Percentiles rank a stretch among this genome's conserved stretches.
These are phyloP conservation scores for Cenchrus americanus DNA, from an alignment of 176 grass and related monocot genomes.

Conservation along the genomic window DNA sequence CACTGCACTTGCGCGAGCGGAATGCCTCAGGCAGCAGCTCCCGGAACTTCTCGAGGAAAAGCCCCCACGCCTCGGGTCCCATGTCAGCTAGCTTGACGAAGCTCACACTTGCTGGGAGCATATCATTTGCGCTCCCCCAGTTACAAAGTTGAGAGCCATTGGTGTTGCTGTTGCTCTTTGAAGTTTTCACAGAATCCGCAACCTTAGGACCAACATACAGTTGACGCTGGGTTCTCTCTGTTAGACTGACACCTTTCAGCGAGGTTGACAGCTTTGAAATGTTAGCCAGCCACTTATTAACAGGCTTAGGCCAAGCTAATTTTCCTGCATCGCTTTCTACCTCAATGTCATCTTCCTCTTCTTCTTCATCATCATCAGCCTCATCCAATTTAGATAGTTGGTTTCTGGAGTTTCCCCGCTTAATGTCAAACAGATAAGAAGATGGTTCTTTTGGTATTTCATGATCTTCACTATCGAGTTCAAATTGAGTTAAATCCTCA, in stretches of 20 bases:
- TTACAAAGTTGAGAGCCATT: slow-evolving; percentile 48
- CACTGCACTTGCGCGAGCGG: slow-evolving; percentile 37
- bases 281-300: slow-evolving; percentile 54
- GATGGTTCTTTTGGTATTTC: slow-evolving; percentile 42
- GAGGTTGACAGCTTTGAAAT: slow-evolving; percentile 76
- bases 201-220: slow-evolving; percentile 40
- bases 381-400: slow-evolving; percentile 70
- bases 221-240: slow-evolving; percentile 56
- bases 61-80: slow-evolving; percentile 56
- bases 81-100: slow-evolving; percentile 83
- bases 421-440: slow-evolving; percentile 51
- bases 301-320: slow-evolving; percentile 37
- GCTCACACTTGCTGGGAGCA: slow-evolving; percentile 57
- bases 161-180: slow-evolving; percentile 33
- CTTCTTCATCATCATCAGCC: slow-evolving; percentile 54
- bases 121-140: slow-evolving; percentile 69
- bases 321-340: slow-evolving; percentile 61
- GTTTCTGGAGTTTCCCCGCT: slow-evolving; percentile 49
- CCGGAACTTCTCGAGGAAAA: slow-evolving; percentile 91
- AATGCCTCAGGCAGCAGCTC: slow-evolving; percentile 65
- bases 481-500: slow-evolving; percentile 68
- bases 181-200: slow-evolving; percentile 29
- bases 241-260: slow-evolving; percentile 58
- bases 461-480: slow-evolving; percentile 71
- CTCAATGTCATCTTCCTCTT: slow-evolving; percentile 63